phyloP scores from a whole-genome alignment of 257 asterid genomes.

The Lantana camara region DNA sequence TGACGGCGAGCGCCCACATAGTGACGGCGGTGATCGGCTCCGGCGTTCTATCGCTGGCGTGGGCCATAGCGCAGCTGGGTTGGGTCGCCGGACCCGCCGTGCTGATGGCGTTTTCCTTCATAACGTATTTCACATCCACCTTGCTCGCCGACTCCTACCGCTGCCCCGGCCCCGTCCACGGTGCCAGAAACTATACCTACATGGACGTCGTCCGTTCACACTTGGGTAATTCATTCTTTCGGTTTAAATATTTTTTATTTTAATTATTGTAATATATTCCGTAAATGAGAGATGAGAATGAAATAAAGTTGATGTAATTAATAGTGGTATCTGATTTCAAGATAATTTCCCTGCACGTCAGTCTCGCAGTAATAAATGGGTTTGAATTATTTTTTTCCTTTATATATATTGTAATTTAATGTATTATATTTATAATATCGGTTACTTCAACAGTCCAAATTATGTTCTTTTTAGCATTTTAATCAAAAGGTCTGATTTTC shows the following conservation, averaged over 20 bases:
- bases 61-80: slow-evolving; percentile 96
- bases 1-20: slow-evolving; percentile 88
- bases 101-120: slow-evolving; percentile 66
- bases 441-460: no score
- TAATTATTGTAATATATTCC: no score
- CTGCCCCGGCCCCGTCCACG: slow-evolving; percentile 71
- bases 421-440: neutral
- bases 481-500: neutral
- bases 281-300: neutral
- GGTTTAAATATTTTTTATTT: no score
- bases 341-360: neutral
- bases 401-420: neutral
- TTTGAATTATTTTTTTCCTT: no score
- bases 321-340: neutral
- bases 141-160: slow-evolving; percentile 76
- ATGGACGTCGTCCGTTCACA: slow-evolving; percentile 81
- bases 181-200: slow-evolving; percentile 81
- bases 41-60: slow-evolving; percentile 83
- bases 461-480: neutral
- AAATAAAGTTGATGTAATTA: neutral
- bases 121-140: slow-evolving; percentile 80
- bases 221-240: slow-evolving; percentile 50
- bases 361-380: neutral
- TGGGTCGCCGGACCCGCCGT: slow-evolving; percentile 89
- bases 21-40: slow-evolving; percentile 96